Base-by-base conservation (phyloP, 495 filamentous ascomycete genomes). In the Daldinia vernicosa region DNA sequence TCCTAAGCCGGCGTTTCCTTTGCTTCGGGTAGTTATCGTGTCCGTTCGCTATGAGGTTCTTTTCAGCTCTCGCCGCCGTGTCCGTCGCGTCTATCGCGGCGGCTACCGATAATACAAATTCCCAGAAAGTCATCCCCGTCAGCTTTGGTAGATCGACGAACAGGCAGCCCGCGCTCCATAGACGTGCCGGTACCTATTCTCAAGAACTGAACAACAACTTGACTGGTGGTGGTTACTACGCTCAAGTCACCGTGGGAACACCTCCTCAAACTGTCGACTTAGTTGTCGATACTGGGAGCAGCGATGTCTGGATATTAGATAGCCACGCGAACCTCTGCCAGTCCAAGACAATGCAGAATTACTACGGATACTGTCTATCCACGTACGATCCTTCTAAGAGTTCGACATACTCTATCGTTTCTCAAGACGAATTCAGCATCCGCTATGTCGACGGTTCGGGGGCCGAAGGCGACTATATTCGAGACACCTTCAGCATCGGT, bases 211-310 rank as follows among this genome's bases (percentile, higher is more conserved):
- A 78, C 72, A 85, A 85, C 70, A 84, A 84, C 67, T 67, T 84
- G 57, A 82, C 82, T 0, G 81, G 80, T 15, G 83, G 82, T 22
- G 81, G 79, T 7, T 95, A 95, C 76, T 90, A 86, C 75, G 85
- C 86, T 55, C 86, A 92, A 56, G 81, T 94, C 56, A 84, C 80
- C 6, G 76, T 95, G 54, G 92, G 92, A 32, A 92, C 91, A 4
- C 92, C 91, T 9, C 78, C 83, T 2, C 92, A 95, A 74, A 79
- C 74, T 6, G 71, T 84, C 17, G 79, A 76, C 17, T 72, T 88
- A 52, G 74, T 84, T 40, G 79, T 95, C 62, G 92, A 95, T 69
- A 95, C 92, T 12, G 92, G 92, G 3, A 96, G 92, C 74, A 95
- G 92, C 69, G 95, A 98, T 80, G 82, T 96, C 9, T 98, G 94